phyloP scores from a whole-genome alignment of 2,329 filamentous ascomycete genomes.

The Colletotrichum graminicola region DNA sequence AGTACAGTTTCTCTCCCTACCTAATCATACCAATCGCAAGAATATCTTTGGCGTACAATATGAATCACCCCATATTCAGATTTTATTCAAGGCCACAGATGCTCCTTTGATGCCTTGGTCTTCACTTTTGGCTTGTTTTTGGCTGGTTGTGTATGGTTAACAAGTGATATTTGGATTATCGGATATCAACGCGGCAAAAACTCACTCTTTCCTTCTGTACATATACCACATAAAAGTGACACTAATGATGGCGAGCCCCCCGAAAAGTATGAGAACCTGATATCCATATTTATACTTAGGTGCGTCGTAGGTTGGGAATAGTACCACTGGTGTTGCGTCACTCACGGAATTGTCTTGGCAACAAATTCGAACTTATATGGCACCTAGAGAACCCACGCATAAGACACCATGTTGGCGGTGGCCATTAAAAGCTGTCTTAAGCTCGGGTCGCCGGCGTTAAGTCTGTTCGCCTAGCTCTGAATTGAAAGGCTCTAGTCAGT shows the following conservation, averaged over 20 bases:
- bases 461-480: conserved; percentile 29
- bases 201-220: conserved; percentile 32
- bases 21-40: too few species aligned
- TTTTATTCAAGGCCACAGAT: background rate
- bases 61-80: background rate
- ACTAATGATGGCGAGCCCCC: conserved; percentile 46
- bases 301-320: conserved; percentile 52
- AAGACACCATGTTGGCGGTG: conserved; percentile 28
- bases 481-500: background rate
- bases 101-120: conserved; percentile 1
- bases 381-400: conserved; percentile 34
- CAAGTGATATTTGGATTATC: rapidly evolving
- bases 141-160: background rate
- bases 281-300: conserved; percentile 52
- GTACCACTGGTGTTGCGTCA: conserved; percentile 42
- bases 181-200: too few species aligned
- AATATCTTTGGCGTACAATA: too few species aligned
- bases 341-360: background rate
- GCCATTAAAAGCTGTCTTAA: conserved; percentile 20
- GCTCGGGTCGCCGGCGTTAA: conserved; percentile 28
- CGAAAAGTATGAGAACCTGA: conserved; percentile 50
- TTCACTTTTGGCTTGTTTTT: conserved; percentile 4
- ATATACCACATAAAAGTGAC: conserved; percentile 32
- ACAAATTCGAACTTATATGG: background rate
- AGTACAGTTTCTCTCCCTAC: too few species aligned